Evolutionary conservation across 2,329 filamentous ascomycete species (phyloP).

Genomic region (Xylariales sp.): DNA sequence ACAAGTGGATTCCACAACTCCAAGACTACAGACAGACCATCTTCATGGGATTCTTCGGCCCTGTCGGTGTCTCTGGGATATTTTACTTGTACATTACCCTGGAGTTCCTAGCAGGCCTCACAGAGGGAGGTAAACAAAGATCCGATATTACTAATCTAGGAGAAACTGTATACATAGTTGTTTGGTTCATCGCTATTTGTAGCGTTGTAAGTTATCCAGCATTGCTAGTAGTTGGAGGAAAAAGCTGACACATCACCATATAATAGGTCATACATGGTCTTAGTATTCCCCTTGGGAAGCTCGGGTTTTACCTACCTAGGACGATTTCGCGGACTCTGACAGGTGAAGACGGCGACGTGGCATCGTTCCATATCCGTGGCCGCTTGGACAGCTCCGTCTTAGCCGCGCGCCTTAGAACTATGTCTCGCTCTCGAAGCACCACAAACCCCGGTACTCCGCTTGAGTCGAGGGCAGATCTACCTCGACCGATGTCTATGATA

Average conservation of each 20-base stretch:
- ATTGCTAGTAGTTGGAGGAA: too few species aligned
- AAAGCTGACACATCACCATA: too few species aligned
- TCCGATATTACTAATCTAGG: constrained; percentile 61
- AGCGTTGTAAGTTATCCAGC: constrained; percentile 75
- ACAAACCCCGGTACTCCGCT: constrained; percentile 1
- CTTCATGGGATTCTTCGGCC: constrained; percentile 91
- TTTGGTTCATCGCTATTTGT: constrained; percentile 84
- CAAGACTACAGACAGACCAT: constrained; percentile 68
- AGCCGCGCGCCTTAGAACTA: constrained; percentile 9
- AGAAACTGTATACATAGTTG: constrained; percentile 65
- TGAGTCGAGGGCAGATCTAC: constrained; percentile 11
- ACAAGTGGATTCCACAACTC: constrained; percentile 76
- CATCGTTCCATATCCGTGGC: constrained; percentile 24
- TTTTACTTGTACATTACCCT: constrained; percentile 83
- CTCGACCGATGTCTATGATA: constrained; percentile 27
- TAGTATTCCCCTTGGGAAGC: constrained; percentile 71
- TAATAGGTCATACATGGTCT: constrained; percentile 77
- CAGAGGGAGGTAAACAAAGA: constrained; percentile 55
- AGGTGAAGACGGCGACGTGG: constrained; percentile 14
- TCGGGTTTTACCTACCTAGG: constrained; percentile 58
- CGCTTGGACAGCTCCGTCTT: constrained; percentile 22
- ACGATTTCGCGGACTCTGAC: constrained; percentile 54
- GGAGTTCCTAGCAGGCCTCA: constrained; percentile 64
- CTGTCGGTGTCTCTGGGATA: constrained; percentile 84
- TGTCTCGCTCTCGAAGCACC: constrained; percentile 2